Percentiles rank a stretch among this genome's conserved stretches.
Evolutionary conservation across 768 basidiomycete species (phyloP).

Genomic region (Leucocoprinus birnbaumii): DNA sequence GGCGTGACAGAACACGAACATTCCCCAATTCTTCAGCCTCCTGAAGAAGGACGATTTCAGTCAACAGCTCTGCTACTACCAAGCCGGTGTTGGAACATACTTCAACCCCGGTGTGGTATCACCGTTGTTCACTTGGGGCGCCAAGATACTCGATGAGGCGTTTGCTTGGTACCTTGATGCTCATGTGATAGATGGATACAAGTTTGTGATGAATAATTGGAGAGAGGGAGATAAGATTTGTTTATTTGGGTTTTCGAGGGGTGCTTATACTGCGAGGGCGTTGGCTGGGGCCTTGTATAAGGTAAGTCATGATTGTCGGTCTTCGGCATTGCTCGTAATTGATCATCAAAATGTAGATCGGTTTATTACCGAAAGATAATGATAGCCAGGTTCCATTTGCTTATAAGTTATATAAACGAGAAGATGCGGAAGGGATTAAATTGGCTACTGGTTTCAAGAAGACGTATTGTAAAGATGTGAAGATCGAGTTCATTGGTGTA

Average conservation of each 20-base stretch:
- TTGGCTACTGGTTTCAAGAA: conserved; percentile 68
- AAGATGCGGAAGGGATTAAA: conserved; percentile 37
- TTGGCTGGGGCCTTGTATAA: conserved; percentile 75
- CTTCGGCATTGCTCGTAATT: no score
- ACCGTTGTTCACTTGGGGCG: conserved; percentile 54
- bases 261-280: conserved; percentile 55
- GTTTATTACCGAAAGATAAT: conserved; percentile 68
- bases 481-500: conserved; percentile 77
- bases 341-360: conserved; percentile 44
- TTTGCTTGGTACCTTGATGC: conserved; percentile 75
- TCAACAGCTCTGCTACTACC: conserved; percentile 67
- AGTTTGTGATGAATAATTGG: conserved; percentile 79
- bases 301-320: no score
- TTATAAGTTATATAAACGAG: conserved; percentile 65
- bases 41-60: conserved; percentile 60
- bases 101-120: conserved; percentile 65
- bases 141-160: conserved; percentile 63
- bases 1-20: conserved; percentile 53
- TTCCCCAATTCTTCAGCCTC: conserved; percentile 67
- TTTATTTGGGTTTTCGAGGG: conserved; percentile 78
- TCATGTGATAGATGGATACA: conserved; percentile 76
- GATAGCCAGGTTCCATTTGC: conserved; percentile 70
- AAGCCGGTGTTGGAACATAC: conserved; percentile 52
- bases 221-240: conserved; percentile 70
- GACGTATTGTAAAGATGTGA: conserved; percentile 65